phyloP scores from a whole-genome alignment of 768 basidiomycete species.

The Naganishia friedmannii region DNA sequence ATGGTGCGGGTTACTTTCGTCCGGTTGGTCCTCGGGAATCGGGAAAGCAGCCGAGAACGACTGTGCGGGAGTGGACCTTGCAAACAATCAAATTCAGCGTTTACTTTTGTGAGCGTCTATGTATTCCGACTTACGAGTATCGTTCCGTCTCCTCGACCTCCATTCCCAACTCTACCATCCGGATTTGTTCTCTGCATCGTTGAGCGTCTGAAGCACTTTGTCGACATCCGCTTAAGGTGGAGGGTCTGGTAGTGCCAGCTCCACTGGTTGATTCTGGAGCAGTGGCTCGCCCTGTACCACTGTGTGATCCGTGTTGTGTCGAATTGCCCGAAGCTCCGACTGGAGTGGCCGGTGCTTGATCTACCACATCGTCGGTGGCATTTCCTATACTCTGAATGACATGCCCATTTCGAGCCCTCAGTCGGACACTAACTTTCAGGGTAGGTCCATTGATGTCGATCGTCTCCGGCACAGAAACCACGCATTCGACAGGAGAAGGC shows the following conservation, averaged over 20 bases:
- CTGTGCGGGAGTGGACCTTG: slow-evolving; percentile 38
- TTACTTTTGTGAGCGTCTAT: neutral
- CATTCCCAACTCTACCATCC: slow-evolving; percentile 49
- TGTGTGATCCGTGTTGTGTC: neutral
- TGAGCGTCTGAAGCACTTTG: neutral
- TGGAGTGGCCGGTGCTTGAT: neutral
- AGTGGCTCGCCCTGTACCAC: neutral
- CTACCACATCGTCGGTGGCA: neutral
- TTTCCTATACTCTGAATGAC: neutral
- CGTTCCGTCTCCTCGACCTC: slow-evolving; percentile 48
- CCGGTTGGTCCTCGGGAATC: slow-evolving; percentile 44
- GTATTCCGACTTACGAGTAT: slow-evolving; percentile 35
- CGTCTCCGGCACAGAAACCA: slow-evolving; percentile 46
- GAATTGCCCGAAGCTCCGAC: neutral
- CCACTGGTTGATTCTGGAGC: neutral
- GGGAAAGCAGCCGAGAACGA: slow-evolving; percentile 40
- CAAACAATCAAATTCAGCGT: neutral
- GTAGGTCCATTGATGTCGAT: slow-evolving; percentile 43
- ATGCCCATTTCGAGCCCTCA: slow-evolving; percentile 33
- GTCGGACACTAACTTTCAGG: slow-evolving; percentile 39
- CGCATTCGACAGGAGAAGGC: slow-evolving; percentile 45
- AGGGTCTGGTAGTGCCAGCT: neutral
- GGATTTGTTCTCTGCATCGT: slow-evolving; percentile 5
- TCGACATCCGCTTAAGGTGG: neutral
- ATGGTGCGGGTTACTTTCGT: slow-evolving; percentile 24